Percentiles rank a stretch among this genome's conserved stretches.
These are phyloP conservation scores for Penicillium sp. DNA, from an alignment of 2,329 filamentous ascomycete species.

Conservation along the genomic window DNA sequence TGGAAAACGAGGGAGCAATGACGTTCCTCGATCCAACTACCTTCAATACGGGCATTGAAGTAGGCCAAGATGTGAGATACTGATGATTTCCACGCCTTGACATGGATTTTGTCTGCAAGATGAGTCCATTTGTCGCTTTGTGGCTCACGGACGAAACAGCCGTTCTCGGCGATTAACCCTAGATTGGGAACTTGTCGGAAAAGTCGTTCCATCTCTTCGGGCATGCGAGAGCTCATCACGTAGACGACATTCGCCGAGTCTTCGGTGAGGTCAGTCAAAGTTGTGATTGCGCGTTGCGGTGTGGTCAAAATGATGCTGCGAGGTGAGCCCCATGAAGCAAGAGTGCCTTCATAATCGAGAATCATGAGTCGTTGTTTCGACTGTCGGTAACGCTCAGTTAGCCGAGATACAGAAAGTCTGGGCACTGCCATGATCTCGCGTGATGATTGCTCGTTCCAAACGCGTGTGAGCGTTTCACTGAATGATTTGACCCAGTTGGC, in stretches of 20 bases:
- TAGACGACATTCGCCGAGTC: slow-evolving; percentile 86
- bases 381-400: slow-evolving; percentile 67
- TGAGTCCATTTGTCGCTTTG: slow-evolving; percentile 72
- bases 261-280: slow-evolving; percentile 76
- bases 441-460: slow-evolving; percentile 80
- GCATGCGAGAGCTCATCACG: slow-evolving; percentile 86
- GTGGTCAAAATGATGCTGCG: slow-evolving; percentile 83
- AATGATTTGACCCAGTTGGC: slow-evolving; percentile 84
- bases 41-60: slow-evolving; percentile 86
- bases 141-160: slow-evolving; percentile 80
- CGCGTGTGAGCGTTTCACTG: slow-evolving; percentile 67
- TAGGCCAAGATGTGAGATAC: slow-evolving; percentile 83
- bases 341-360: slow-evolving; percentile 89
- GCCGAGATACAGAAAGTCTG: slow-evolving; percentile 69
- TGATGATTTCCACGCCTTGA: slow-evolving; percentile 77
- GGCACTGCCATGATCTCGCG: slow-evolving; percentile 86
- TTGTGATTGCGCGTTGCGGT: slow-evolving; percentile 80
- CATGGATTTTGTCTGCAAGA: slow-evolving; percentile 71
- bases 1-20: slow-evolving; percentile 91
- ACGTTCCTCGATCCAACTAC: slow-evolving; percentile 85
- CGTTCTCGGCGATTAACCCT: slow-evolving; percentile 92
- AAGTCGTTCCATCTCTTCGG: slow-evolving; percentile 82
- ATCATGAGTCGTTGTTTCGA: slow-evolving; percentile 77
- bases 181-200: slow-evolving; percentile 82
- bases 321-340: slow-evolving; percentile 83